These are phyloP conservation scores for Paramecium tetraurelia DNA, from an alignment of 73 alveolate genomes.

Conservation along the genomic window DNA sequence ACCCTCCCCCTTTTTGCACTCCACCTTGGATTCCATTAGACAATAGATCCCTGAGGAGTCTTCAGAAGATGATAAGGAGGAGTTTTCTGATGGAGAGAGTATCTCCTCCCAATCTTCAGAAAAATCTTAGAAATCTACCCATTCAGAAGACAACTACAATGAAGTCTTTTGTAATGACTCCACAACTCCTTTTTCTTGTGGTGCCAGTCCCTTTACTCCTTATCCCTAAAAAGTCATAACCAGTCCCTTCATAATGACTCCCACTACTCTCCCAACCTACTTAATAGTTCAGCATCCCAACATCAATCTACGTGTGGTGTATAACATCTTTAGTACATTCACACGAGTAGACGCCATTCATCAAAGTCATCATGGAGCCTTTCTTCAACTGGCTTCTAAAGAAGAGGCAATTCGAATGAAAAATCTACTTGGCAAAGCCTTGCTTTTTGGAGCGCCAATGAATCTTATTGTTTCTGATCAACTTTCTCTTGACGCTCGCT, in stretches of 20 bases:
- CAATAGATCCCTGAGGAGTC: background rate
- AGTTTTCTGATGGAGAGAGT: constrained; percentile 30
- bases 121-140: background rate
- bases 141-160: constrained; percentile 9
- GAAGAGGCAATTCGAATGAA: constrained; percentile 20
- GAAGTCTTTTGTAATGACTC: constrained; percentile 7
- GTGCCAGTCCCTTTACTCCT: background rate
- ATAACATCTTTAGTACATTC: constrained; percentile 41
- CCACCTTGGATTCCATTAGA: background rate
- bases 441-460: constrained; percentile 24
- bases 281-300: constrained; percentile 17
- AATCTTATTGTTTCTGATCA: background rate
- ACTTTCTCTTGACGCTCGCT: background rate
- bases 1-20: constrained; percentile 8
- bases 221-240: background rate
- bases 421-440: background rate
- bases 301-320: constrained; percentile 19
- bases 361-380: background rate
- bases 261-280: background rate
- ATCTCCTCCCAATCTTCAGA: background rate
- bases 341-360: background rate
- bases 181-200: background rate
- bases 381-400: background rate
- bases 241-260: constrained; percentile 12
- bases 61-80: background rate